Base-by-base conservation (phyloP, 345 rosid genomes). In the Murraya paniculata region DNA sequence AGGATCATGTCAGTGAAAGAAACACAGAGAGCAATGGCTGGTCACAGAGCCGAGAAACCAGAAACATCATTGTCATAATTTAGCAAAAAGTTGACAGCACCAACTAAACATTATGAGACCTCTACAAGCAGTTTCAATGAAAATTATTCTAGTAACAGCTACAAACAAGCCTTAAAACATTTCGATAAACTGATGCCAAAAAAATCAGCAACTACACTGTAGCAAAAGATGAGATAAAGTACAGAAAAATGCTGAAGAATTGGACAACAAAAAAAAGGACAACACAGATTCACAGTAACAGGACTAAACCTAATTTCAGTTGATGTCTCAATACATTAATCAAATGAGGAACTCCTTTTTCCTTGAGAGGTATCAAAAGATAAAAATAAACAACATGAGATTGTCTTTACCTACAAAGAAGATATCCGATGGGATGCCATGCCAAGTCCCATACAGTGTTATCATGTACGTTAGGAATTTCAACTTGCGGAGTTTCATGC, bases 391-490 rank as follows among this genome's bases (percentile, higher is more conserved):
- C 22, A 53, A 64, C 22, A 31, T 68, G 59, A 19, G 14, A 71
- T 58, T 75, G 56, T 25, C 56, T 59, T 75, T 82, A 96, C 99
- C 99, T 96, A 94, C 98, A 90, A 80, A 96, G 98, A 77, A 96
- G 93, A 86, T 96, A 96, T 75, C 99, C 99, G 73, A 92, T 91
- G 76, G 99, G 99, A 88, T 96, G 99, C 99, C 98, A 94, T 45
- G 97, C 91, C 75, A 96, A 91, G 88, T 94, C 97, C 97, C 98
- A 96, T 56, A 96, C 98, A 81, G 95, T 90, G 83, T 88, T 90
- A 81, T 92, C 99, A 85, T 96, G 99, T 30, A 98, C 98, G 82
- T 78, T 88, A 19, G 88, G 57, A 77, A 91, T 91, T 86, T 96
- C 98, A 85, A 90, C 86, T 88, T 94, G 98, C 38, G 98, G 99